Evolutionary conservation across 768 basidiomycete species (phyloP), one percentile per base, ranked within the genome.

Genomic region (Aureoboletus auriporus): DNA sequence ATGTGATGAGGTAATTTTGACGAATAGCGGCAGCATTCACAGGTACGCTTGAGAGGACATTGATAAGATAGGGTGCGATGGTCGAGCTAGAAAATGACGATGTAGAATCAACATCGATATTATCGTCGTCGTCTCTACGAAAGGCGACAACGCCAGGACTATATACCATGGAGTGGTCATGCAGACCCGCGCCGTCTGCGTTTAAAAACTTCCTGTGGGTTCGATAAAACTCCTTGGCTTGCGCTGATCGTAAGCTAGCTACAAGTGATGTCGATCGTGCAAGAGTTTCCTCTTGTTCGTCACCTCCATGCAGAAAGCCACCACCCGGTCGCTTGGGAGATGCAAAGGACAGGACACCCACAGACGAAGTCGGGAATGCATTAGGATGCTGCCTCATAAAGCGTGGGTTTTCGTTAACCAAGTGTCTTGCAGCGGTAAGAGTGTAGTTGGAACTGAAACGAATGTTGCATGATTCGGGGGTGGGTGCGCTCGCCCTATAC

Each of bases 131-230:
- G 36, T 75, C 75, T 40, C 66, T 66, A n/a, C 74, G 66, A 57
- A 76, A 68, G 7, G 68, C 70, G 37, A 69, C 63, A 26, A 77
- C 69, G 13, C 66, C 66, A 8, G 75, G 75, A 30, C 70, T 70
- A 56, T 74, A 77, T 31, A 77, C 67, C 66, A 76, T 72, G 14
- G 75, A 70, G 44, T 76, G 74, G 47, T 75, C 74, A n/a, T 72
- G 66, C 17, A 75, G 53, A 23, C 73, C 74, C 16, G 66, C 71
- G 28, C 72, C 72, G 35, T 74, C 72, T 1, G 58, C 59, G 8
- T 42, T 57, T 14, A 62, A 51, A 44, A 64, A 70, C 5, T 59
- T 61, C 48, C 54, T 61, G 54, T 75, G 74, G 47, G 70, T 68
- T 31, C 59, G 50, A 58, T 76, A 77, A 51, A 77, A 76, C 27